These are phyloP conservation scores for Pelargonium cotyledonis DNA, from an alignment of 441 rosid species.

Conservation along the genomic window DNA sequence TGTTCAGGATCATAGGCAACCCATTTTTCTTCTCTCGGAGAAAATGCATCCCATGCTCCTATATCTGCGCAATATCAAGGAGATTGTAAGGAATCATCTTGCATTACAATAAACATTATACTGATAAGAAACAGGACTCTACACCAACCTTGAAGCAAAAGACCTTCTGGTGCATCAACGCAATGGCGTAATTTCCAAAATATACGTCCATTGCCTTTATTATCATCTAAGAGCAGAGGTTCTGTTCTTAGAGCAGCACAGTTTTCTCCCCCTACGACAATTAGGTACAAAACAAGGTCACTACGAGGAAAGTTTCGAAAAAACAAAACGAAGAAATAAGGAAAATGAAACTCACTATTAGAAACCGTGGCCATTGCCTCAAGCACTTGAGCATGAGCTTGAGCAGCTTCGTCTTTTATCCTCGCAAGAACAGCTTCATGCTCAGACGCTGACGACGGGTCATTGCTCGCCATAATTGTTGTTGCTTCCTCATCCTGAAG, in stretches of 20 bases:
- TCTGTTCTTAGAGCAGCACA: conserved; percentile 64
- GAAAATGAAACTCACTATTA: conserved; percentile 36
- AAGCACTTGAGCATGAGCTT: conserved; percentile 50
- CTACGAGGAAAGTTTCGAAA: background rate
- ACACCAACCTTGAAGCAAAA: conserved; percentile 68
- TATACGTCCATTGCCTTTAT: conserved; percentile 29
- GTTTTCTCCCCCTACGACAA: conserved; percentile 37
- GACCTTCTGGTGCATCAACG: conserved; percentile 31
- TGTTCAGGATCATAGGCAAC: conserved; percentile 48
- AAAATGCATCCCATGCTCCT: conserved; percentile 30
- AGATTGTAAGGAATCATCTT: background rate
- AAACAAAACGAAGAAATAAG: conserved; percentile 7
- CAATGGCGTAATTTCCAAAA: conserved; percentile 59
- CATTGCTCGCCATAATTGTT: conserved; percentile 41
- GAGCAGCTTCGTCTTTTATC: conserved; percentile 49
- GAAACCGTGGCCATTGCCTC: conserved; percentile 37
- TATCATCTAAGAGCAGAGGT: conserved; percentile 24
- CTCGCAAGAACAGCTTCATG: conserved; percentile 40
- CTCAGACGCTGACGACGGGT: conserved; percentile 48
- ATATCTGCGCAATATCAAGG: conserved; percentile 34
- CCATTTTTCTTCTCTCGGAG: conserved; percentile 53
- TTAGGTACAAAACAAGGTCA: conserved; percentile 1
- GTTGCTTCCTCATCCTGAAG: conserved; percentile 37
- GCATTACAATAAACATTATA: no score
- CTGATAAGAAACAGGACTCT: background rate